Conservation (phyloP, 1,139 yeast genomes). For the Hyphopichia khmerensis region DNA sequence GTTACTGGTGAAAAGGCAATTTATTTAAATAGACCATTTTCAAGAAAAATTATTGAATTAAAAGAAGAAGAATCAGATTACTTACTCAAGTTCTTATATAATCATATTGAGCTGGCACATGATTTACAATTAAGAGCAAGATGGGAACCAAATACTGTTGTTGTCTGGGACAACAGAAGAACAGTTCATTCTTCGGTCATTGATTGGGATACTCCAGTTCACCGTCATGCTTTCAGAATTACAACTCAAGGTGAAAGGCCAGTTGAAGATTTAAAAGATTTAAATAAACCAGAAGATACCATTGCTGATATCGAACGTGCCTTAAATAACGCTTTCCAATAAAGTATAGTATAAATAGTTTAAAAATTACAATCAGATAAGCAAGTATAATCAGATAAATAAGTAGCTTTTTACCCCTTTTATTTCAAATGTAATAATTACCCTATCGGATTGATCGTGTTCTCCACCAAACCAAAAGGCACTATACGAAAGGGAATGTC, state of each 20-base stretch:
- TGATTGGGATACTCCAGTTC: constrained; percentile 16
- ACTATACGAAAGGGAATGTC: no score
- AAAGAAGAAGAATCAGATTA: constrained; percentile 48
- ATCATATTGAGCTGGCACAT: constrained; percentile 34
- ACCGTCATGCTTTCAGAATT: constrained; percentile 15
- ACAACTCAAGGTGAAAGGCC: constrained; percentile 14
- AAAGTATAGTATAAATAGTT: no score
- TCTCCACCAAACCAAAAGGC: no score
- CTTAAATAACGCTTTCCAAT: background rate
- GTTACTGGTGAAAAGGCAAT: constrained; percentile 48
- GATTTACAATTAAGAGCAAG: constrained; percentile 49
- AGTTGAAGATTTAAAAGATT: constrained; percentile 16
- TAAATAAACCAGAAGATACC: constrained; percentile 15
- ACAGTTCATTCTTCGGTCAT: constrained; percentile 14
- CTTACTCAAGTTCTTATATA: constrained; percentile 41
- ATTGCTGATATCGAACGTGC: constrained; percentile 1
- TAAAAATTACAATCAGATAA: no score
- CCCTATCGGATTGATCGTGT: background rate
- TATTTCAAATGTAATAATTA: no score
- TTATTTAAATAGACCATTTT: constrained; percentile 46
- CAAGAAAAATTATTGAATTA: constrained; percentile 45
- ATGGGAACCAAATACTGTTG: constrained; percentile 43
- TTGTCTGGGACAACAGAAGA: constrained; percentile 16
- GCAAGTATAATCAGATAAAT: no score
- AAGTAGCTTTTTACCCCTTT: background rate